These are phyloP conservation scores for Amanita molliuscula DNA, from an alignment of 768 basidiomycete genomes.

Conservation along the genomic window DNA sequence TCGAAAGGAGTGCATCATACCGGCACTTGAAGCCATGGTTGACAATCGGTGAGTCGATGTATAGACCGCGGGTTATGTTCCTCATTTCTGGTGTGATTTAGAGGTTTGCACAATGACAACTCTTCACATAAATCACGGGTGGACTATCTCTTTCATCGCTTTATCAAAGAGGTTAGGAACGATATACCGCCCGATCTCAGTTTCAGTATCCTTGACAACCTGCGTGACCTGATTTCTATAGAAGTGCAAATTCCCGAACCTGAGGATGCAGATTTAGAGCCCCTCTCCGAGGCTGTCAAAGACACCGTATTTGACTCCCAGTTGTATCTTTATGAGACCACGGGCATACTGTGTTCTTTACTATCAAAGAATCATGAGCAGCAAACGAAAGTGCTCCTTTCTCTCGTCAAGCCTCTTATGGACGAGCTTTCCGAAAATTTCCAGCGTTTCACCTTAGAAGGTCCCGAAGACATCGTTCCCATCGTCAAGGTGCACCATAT, in stretches of 20 bases:
- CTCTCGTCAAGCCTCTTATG: conserved; percentile 75
- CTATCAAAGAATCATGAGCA: conserved; percentile 56
- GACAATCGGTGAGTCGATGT: conserved; percentile 55
- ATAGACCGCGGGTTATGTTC: not conserved
- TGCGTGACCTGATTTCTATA: conserved; percentile 72
- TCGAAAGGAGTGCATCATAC: conserved; percentile 79
- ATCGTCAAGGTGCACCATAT: conserved; percentile 86
- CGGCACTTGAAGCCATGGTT: conserved; percentile 82
- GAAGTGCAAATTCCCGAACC: conserved; percentile 66
- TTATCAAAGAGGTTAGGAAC: conserved; percentile 73
- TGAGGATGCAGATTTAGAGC: conserved; percentile 62
- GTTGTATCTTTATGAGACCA: conserved; percentile 89
- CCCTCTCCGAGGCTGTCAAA: conserved; percentile 72
- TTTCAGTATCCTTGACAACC: conserved; percentile 55
- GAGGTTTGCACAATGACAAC: conserved; percentile 79
- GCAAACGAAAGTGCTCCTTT: conserved; percentile 59
- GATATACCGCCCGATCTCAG: conserved; percentile 72
- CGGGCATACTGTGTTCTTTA: conserved; percentile 77
- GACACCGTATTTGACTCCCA: conserved; percentile 80
- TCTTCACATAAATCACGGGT: conserved; percentile 61
- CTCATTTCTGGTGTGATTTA: conserved; percentile 17
- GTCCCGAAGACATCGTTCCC: conserved; percentile 58
- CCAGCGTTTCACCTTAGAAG: conserved; percentile 42
- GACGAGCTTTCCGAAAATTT: conserved; percentile 54
- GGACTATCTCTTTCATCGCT: conserved; percentile 89